Conservation (phyloP, 768 basidiomycete genomes). For the Phylloporus sp. region DNA sequence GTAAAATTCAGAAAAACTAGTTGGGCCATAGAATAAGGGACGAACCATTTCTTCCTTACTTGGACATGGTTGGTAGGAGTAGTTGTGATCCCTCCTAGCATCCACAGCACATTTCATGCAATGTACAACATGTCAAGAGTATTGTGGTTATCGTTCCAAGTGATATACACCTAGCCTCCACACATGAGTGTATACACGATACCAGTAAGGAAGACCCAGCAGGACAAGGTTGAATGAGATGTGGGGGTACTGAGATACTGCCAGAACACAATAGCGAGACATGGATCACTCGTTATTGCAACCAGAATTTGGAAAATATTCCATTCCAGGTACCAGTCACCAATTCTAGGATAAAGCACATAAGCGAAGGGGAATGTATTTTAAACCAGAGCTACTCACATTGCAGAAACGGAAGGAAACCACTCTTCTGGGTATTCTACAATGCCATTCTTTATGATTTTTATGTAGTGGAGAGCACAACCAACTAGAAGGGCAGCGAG, state of each 20-base stretch:
- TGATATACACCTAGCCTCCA: constrained; percentile 91
- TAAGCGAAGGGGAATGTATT: constrained; percentile 1
- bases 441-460: constrained; percentile 81
- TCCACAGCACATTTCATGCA: constrained; percentile 83
- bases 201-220: constrained; percentile 56
- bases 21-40: constrained; percentile 4
- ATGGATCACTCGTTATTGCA: constrained; percentile 81
- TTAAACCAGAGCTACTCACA: constrained; percentile 42
- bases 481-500: constrained; percentile 58
- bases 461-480: constrained; percentile 69
- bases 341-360: constrained; percentile 54
- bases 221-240: constrained; percentile 40
- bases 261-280: constrained; percentile 61
- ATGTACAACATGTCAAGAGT: constrained; percentile 85
- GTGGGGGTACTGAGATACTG: constrained; percentile 58
- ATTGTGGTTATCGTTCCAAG: constrained; percentile 79
- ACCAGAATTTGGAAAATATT: constrained; percentile 86
- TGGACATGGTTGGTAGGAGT: constrained; percentile 41
- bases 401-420: constrained; percentile 87
- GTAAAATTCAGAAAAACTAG: background rate
- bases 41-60: constrained; percentile 53
- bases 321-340: constrained; percentile 87
- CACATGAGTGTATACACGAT: constrained; percentile 73
- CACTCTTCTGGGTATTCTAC: constrained; percentile 84
- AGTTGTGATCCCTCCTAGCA: constrained; percentile 63